Conservation (phyloP, 176 grass and related monocot genomes). For the Rhipidocladum racemiflorum region DNA sequence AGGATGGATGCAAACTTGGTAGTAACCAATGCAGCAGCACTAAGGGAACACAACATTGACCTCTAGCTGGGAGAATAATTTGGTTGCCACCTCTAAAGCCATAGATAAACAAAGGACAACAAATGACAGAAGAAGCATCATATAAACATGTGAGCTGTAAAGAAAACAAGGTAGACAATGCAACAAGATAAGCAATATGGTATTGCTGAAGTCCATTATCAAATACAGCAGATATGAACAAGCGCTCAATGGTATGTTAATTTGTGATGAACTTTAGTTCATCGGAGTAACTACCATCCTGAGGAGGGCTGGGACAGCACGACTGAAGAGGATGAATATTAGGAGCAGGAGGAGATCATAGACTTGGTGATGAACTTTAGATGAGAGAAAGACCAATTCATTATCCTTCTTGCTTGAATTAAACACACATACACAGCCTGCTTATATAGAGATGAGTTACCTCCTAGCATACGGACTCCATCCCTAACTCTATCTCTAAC, state of each 20-base stretch:
- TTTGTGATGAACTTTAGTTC: not conserved
- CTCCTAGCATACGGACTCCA: no score
- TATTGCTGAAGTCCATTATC: not conserved
- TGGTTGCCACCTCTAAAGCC: not conserved
- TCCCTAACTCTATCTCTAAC: no score
- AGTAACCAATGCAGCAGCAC: not conserved
- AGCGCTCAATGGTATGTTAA: not conserved
- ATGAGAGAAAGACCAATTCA: no score
- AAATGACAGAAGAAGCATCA: not conserved
- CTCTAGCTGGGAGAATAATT: not conserved
- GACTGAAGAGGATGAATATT: no score
- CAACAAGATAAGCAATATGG: not conserved
- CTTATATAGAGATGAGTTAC: no score
- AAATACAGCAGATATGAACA: not conserved
- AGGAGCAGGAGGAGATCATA: no score
- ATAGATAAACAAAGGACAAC: not conserved
- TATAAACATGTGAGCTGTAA: not conserved
- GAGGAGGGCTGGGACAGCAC: no score
- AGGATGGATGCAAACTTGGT: not conserved
- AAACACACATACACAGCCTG: no score
- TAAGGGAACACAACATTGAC: not conserved
- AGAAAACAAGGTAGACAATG: not conserved
- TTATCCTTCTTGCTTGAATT: no score
- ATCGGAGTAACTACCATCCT: no score
- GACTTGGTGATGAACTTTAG: no score